A percentile compares a stretch with the other conserved stretches of the same genome.
These are phyloP conservation scores for Cronartium quercuum DNA, from an alignment of 1,284 basidiomycete species.

Conservation along the genomic window DNA sequence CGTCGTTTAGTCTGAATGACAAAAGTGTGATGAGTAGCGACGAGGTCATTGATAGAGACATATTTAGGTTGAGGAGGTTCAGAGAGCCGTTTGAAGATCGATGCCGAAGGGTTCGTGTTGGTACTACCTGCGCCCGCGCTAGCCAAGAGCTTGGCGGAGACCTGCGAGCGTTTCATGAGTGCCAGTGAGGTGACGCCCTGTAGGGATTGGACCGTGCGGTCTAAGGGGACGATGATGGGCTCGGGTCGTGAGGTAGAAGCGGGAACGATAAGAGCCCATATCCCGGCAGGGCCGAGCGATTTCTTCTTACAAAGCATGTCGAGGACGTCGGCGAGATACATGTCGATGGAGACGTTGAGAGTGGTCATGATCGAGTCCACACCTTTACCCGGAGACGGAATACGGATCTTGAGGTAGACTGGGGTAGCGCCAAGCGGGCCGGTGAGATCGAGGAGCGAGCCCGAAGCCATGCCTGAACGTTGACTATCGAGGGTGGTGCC, in stretches of 20 bases:
- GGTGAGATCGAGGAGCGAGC: background rate
- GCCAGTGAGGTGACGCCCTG: slow-evolving; percentile 78
- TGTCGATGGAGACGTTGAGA: slow-evolving; percentile 62
- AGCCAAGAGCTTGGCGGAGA: slow-evolving; percentile 58
- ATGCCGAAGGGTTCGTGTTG: slow-evolving; percentile 71
- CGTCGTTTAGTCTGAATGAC: slow-evolving; percentile 12
- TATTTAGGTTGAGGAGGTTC: slow-evolving; percentile 62
- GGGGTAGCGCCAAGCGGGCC: slow-evolving; percentile 25
- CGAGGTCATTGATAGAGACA: slow-evolving; percentile 52
- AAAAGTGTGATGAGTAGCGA: slow-evolving; percentile 66
- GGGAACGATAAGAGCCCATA: slow-evolving; percentile 47
- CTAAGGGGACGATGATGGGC: slow-evolving; percentile 75
- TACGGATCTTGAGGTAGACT: slow-evolving; percentile 39
- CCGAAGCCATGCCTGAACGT: background rate
- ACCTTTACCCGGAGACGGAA: slow-evolving; percentile 38
- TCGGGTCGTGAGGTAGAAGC: slow-evolving; percentile 40
- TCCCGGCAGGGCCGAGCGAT: slow-evolving; percentile 43
- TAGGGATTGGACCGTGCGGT: slow-evolving; percentile 88
- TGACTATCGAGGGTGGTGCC: slow-evolving; percentile 10
- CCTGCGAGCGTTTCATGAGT: slow-evolving; percentile 70
- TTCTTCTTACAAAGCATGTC: slow-evolving; percentile 54
- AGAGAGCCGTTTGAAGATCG: slow-evolving; percentile 78
- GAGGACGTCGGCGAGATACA: slow-evolving; percentile 93
- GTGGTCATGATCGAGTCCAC: slow-evolving; percentile 45
- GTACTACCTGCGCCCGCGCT: slow-evolving; percentile 52